A percentile compares a stretch with the other conserved stretches of the same genome.
Conservation (phyloP, 805 yeast genomes). For the Hermanozyma aechmeae region DNA sequence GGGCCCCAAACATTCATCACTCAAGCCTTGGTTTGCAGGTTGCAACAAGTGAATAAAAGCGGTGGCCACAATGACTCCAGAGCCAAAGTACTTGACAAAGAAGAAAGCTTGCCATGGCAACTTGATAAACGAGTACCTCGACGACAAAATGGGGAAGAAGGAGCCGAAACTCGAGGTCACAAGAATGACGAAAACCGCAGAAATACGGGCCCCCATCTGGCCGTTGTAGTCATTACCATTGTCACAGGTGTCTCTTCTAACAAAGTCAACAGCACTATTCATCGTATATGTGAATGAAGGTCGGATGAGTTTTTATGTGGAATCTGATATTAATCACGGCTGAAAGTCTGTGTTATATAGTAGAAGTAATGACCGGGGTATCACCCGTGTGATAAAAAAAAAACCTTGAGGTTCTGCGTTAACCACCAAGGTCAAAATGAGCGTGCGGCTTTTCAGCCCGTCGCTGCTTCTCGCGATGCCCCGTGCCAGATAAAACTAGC, state of each 20-base stretch:
- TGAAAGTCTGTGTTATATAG: not conserved
- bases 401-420: not conserved
- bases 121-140: constrained; percentile 47
- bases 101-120: constrained; percentile 55
- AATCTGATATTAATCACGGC: not conserved
- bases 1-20: constrained; percentile 54
- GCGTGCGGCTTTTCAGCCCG: no score
- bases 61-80: constrained; percentile 78
- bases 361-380: not conserved
- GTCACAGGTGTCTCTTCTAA: constrained; percentile 28
- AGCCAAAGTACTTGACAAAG: constrained; percentile 67
- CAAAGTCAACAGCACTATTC: constrained; percentile 4
- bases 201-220: constrained; percentile 43
- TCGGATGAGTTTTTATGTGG: not conserved
- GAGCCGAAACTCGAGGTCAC: constrained; percentile 46
- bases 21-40: constrained; percentile 57
- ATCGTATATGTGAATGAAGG: not conserved
- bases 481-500: no score
- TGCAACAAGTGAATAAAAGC: constrained; percentile 67
- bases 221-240: constrained; percentile 38
- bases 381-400: not conserved
- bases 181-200: constrained; percentile 54
- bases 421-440: no score
- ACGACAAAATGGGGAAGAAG: constrained; percentile 54
- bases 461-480: no score